Evolutionary conservation across 2,329 filamentous ascomycete genomes (phyloP), one percentile per base, ranked within the genome.

Genomic region (Talaromyces amestolkiae): DNA sequence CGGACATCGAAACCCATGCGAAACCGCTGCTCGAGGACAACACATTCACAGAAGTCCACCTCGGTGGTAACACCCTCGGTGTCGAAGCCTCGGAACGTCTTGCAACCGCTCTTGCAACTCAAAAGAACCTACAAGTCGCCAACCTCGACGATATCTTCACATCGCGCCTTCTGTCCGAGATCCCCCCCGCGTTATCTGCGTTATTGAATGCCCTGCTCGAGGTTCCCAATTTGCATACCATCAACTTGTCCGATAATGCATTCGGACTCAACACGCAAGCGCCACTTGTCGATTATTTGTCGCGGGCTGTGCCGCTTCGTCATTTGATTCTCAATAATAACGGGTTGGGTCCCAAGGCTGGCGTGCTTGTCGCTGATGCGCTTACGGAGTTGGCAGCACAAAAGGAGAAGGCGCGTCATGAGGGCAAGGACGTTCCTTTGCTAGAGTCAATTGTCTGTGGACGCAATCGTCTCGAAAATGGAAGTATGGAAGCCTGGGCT

Each of bases 141-240:
- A 96, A 97, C 81, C 85, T 99, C 65, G 93, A 93, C 78, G 95
- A 99, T 78, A 97, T 99, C 83, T 99, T 98, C 83, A 99, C 95
- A 66, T 92, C 91, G 37, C 92, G 95, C 70, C 87, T 98, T 54
- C 88, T 98, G 68, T 91, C 89, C 78, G 95, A 99, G 78, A 99
- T 99, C 69, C 95, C 95, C 58, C 89, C 90, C 69, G 94, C 95
- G 8, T 87, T 99, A 63, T 91, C 91, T 54, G 89, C 87, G 66
- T 88, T 99, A 58, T 88, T 99, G 63, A 93, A 89, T 47, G 90
- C 94, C 3, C 88, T 98, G 49, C 87, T 97, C 65, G 90, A 93
- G 74, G 89, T 96, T 63, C 90, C 91, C 1, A 89, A 91, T 65
- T 89, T 99, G 53, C 90, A 91, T 77, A 97, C 93, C 35, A 86